phyloP scores from a whole-genome alignment of 2,329 filamentous ascomycete genomes.

The Botrytis galanthina region DNA sequence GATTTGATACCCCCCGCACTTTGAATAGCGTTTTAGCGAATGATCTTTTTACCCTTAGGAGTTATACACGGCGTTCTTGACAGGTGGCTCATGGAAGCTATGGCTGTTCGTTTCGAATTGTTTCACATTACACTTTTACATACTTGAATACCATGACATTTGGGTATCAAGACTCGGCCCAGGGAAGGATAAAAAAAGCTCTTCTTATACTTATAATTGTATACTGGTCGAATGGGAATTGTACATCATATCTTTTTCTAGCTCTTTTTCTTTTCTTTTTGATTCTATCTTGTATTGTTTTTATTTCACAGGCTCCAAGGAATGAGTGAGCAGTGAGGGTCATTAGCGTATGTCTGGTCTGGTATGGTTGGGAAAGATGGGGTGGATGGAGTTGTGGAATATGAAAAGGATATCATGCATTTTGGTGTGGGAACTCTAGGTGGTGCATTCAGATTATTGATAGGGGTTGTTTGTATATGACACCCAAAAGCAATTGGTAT shows the following conservation, averaged over 20 bases:
- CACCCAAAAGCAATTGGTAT: conserved; percentile 18
- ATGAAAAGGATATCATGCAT: background rate
- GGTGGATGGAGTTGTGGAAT: conserved; percentile 6
- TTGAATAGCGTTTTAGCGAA: conserved; percentile 41
- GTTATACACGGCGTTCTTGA: conserved; percentile 14
- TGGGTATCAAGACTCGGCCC: conserved; percentile 9
- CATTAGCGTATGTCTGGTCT: background rate
- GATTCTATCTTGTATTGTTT: conserved; percentile 16
- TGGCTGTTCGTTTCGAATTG: conserved; percentile 1
- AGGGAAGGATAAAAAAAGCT: conserved; percentile 10
- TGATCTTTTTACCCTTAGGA: conserved; percentile 26
- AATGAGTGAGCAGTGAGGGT: background rate
- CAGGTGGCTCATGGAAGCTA: background rate
- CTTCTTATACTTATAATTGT: conserved; percentile 20
- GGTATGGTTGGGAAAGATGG: conserved; percentile 1
- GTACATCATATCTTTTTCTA: conserved; percentile 21
- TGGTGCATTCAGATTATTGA: background rate
- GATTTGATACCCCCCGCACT: conserved; percentile 39
- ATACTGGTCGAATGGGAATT: conserved; percentile 19
- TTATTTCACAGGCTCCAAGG: background rate
- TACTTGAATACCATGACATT: conserved; percentile 15
- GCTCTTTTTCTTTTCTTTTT: background rate
- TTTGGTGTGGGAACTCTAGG: conserved; percentile 1
- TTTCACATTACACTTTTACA: conserved; percentile 11
- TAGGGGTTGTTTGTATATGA: background rate